Percentiles rank a stretch among this genome's conserved stretches.
Conservation (phyloP, 192 early-diverging fungal genomes). For the Coemansia sp. region DNA sequence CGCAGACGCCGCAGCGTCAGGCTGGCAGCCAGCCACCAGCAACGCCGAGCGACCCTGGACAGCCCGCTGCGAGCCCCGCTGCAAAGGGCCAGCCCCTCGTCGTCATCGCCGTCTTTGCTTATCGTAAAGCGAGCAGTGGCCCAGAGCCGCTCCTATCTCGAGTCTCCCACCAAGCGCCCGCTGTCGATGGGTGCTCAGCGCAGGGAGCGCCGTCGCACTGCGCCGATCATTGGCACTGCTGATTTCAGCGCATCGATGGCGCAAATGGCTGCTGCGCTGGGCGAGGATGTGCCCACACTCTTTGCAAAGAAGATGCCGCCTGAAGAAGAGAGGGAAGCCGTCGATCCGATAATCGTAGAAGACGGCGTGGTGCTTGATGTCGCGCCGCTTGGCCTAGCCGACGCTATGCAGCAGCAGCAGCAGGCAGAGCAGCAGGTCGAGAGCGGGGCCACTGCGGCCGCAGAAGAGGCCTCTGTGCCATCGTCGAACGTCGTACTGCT, state of each 20-base stretch:
- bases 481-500: slow-evolving; percentile 33
- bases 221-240: slow-evolving; percentile 2
- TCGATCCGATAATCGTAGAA: background rate
- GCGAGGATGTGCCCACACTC: slow-evolving; percentile 38
- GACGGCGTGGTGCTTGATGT: background rate
- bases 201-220: slow-evolving; percentile 26
- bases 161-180: slow-evolving; percentile 2
- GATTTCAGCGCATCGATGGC: slow-evolving; percentile 33
- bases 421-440: slow-evolving; percentile 4
- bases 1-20: slow-evolving; percentile 32
- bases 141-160: background rate
- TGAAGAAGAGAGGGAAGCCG: background rate
- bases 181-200: slow-evolving; percentile 1
- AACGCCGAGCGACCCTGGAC: slow-evolving; percentile 11
- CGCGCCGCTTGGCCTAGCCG: slow-evolving; percentile 37
- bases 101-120: slow-evolving; percentile 11
- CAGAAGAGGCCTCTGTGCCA: background rate
- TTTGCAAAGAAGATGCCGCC: background rate
- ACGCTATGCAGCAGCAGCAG: slow-evolving; percentile 23
- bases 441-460: background rate
- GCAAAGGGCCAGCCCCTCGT: background rate
- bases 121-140: background rate
- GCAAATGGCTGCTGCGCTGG: slow-evolving; percentile 43
- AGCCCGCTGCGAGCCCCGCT: background rate
- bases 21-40: slow-evolving; percentile 1